Evolutionary conservation across 345 rosid genomes (phyloP).

Genomic region (Barbarea vulgaris): DNA sequence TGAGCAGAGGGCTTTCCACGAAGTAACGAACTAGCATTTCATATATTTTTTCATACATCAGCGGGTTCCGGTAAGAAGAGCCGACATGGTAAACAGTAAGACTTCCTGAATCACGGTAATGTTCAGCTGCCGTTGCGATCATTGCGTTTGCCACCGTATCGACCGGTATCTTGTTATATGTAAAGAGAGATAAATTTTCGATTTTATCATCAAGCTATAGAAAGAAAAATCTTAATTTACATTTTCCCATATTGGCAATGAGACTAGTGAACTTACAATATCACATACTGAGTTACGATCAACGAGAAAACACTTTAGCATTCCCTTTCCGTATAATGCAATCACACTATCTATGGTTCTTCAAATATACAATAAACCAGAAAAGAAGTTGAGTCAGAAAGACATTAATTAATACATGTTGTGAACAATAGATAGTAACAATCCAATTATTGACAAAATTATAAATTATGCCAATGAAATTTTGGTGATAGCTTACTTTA

Average conservation of each 20-base stretch:
- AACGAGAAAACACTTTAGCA: conserved; percentile 37
- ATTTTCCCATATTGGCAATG: not conserved
- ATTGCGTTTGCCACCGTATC: conserved; percentile 29
- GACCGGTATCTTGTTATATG: conserved; percentile 27
- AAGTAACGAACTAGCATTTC: conserved; percentile 52
- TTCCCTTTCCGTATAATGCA: conserved; percentile 48
- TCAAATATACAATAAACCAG: not conserved
- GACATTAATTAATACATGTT: not conserved
- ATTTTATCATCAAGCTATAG: conserved; percentile 1
- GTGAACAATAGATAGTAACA: not conserved
- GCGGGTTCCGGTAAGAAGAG: conserved; percentile 58
- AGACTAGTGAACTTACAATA: conserved; percentile 43
- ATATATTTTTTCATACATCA: conserved; percentile 46
- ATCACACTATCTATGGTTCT: conserved; percentile 60
- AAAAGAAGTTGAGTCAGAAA: not conserved
- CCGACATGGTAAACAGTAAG: conserved; percentile 65
- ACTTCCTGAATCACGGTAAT: conserved; percentile 36
- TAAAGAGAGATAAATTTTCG: not conserved
- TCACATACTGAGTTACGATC: conserved; percentile 36
- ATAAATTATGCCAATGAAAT: not conserved
- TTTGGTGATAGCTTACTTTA: conserved; percentile 42
- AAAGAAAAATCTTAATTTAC: not conserved
- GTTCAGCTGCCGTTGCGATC: conserved; percentile 6
- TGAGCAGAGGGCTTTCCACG: conserved; percentile 58
- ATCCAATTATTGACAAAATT: not conserved